Evolutionary conservation across 2,329 filamentous ascomycete genomes (phyloP).

Genomic region (Alternaria brassicicola): DNA sequence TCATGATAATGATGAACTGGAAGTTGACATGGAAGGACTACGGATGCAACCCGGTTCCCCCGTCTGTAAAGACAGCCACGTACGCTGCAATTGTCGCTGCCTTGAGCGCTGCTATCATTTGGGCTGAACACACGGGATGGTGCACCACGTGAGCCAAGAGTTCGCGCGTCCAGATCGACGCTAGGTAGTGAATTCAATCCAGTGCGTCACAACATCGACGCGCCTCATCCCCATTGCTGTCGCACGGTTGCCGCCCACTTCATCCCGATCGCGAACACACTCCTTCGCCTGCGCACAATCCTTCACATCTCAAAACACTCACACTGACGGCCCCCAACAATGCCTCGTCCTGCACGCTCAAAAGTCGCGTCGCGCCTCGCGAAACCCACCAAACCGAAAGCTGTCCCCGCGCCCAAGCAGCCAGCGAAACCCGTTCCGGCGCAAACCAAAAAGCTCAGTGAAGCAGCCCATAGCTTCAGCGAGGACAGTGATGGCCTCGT

Average conservation of each 20-base stretch:
- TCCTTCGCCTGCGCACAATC: slow-evolving; percentile 13
- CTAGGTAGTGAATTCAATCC: slow-evolving; percentile 22
- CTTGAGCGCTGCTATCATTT: not conserved
- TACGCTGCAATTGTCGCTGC: slow-evolving; percentile 5
- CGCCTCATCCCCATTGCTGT: slow-evolving; percentile 12
- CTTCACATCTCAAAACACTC: not conserved
- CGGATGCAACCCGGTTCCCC: not conserved
- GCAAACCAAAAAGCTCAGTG: slow-evolving; percentile 17
- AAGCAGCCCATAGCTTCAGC: slow-evolving; percentile 35
- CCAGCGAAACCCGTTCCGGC: slow-evolving; percentile 24
- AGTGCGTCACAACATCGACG: slow-evolving; percentile 21
- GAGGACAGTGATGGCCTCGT: slow-evolving; percentile 49
- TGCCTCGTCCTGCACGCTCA: slow-evolving; percentile 47
- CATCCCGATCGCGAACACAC: slow-evolving; percentile 3
- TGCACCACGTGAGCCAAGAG: slow-evolving; percentile 16
- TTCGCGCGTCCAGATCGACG: slow-evolving; percentile 16
- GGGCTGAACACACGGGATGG: not conserved
- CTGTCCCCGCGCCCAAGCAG: slow-evolving; percentile 29
- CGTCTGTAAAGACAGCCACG: not conserved
- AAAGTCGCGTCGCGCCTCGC: slow-evolving; percentile 47
- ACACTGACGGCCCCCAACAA: slow-evolving; percentile 21
- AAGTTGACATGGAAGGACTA: not conserved
- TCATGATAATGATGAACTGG: slow-evolving; percentile 1
- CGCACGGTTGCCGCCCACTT: slow-evolving; percentile 9
- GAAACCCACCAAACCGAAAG: slow-evolving; percentile 26